Evolutionary conservation across 2,329 filamentous ascomycete genomes (phyloP), one percentile per base, ranked within the genome.

Genomic region (Paracoccidioides lutzii): DNA sequence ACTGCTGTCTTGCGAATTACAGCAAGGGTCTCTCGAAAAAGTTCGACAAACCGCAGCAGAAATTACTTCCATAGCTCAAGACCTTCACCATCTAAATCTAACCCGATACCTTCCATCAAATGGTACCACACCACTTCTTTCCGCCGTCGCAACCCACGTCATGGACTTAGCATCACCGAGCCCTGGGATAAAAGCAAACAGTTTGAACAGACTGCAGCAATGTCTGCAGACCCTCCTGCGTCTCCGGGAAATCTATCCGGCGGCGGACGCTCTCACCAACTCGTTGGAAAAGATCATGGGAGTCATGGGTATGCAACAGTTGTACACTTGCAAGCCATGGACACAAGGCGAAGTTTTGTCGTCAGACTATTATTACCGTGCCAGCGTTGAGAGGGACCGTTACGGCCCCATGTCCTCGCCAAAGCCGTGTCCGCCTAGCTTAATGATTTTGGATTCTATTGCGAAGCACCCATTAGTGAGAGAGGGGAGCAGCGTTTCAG

Each of bases 181-280:
- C 54, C 80, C 82, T 14, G 81, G 83, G 54, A 84, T 85, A 3
- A 82, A 88, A 15, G 80, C 87, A 57, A 78, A 81, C 44, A 90
- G 88, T 49, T 79, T 90, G 28, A 81, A 84, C 57, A 87, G 89
- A 15, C 95, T 95, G 74, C 85, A 85, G 62, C 85, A 90, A 67
- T 96, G 91, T 73, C 95, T 96, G 88, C 81, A 84, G 50, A 89
- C 95, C 57, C 87, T 96, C 77, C 84, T 90, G 67, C 85, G 85
- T 59, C 78, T 96, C 15, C 83, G 89, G 40, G 89, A 95, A 65
- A 88, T 90, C 35, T 96, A 96, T 65, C 84, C 90, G 0, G 89
- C 90, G 0, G 91, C 91, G 14, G 90, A 96, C 69, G 95, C 93
- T 64, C 89, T 89, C 14, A 91, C 88, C 0, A 88, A 87, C 2